phyloP scores from a whole-genome alignment of 192 early-diverging fungal genomes.

The Coemansia sp. region DNA sequence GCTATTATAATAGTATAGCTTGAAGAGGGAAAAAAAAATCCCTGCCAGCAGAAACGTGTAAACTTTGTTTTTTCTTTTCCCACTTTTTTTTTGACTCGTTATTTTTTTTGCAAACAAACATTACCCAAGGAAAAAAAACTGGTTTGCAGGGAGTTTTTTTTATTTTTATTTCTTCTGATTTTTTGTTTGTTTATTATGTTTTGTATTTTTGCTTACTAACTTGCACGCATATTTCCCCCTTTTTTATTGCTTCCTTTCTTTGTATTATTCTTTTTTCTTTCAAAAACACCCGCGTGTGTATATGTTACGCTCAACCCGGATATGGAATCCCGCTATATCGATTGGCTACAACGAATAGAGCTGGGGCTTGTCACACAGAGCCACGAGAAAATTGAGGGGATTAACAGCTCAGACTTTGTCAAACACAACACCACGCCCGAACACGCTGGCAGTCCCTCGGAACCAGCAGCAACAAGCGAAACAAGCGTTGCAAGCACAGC shows the following conservation, averaged over 20 bases:
- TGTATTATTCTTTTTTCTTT: not conserved
- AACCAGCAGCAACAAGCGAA: not conserved
- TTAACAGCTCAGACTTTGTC: not conserved
- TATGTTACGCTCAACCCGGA: conserved; percentile 18
- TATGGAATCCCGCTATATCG: conserved; percentile 29
- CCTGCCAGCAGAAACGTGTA: too few relatives aligned
- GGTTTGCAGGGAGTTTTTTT: not conserved
- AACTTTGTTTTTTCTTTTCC: not conserved
- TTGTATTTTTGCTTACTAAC: not conserved
- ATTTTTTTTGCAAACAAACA: conserved; percentile 1
- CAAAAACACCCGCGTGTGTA: not conserved
- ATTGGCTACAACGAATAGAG: conserved; percentile 31
- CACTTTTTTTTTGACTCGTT: not conserved
- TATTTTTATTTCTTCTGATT: conserved; percentile 6
- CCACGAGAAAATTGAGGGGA: not conserved
- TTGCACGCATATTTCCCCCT: not conserved
- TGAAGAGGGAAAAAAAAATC: too few relatives aligned
- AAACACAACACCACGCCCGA: conserved; percentile 14
- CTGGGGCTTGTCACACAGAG: not conserved
- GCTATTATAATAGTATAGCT: not conserved
- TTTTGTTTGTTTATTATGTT: not conserved
- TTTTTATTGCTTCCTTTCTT: conserved; percentile 5
- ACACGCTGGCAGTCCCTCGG: not conserved
- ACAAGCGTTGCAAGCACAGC: conserved; percentile 2
- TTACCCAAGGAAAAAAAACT: not conserved